Percentiles rank a stretch among this genome's conserved stretches.
These are phyloP conservation scores for Chaetomiaceae sp. DNA, from an alignment of 2,329 filamentous ascomycete genomes.

Conservation along the genomic window DNA sequence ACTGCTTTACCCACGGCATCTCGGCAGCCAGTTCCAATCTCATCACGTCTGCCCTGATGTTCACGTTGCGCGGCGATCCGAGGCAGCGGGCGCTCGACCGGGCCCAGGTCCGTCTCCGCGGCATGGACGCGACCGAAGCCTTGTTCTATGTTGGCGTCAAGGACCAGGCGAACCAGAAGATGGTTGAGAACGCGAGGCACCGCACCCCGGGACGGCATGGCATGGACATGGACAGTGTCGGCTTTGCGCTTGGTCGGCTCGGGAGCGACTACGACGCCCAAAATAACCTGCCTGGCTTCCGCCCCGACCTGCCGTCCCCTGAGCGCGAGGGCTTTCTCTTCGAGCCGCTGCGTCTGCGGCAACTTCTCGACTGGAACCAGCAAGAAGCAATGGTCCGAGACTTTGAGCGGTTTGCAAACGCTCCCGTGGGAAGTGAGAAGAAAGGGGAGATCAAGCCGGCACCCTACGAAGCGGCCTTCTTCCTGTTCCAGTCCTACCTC, in stretches of 20 bases:
- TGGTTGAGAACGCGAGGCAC: neutral
- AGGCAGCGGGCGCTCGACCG: slow-evolving; percentile 17
- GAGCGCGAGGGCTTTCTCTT: slow-evolving; percentile 11
- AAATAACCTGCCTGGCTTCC: slow-evolving; percentile 18
- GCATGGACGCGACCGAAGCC: slow-evolving; percentile 10
- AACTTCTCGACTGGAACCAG: slow-evolving; percentile 12
- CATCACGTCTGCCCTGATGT: slow-evolving; percentile 13
- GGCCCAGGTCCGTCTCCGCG: slow-evolving; percentile 15
- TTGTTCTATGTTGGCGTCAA: slow-evolving; percentile 12
- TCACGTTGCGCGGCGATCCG: slow-evolving; percentile 15
- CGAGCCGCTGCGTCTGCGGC: slow-evolving; percentile 7
- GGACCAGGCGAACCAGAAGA: slow-evolving; percentile 13
- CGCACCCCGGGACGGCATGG: slow-evolving; percentile 6
- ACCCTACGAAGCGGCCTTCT: slow-evolving; percentile 14
- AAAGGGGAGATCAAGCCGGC: neutral
- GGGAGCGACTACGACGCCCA: slow-evolving; percentile 19
- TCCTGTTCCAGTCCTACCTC: slow-evolving; percentile 17
- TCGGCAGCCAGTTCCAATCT: slow-evolving; percentile 9
- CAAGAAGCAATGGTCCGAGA: slow-evolving; percentile 12
- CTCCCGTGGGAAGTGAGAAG: neutral
- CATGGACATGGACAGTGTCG: slow-evolving; percentile 11
- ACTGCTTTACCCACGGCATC: slow-evolving; percentile 1
- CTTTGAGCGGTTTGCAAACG: slow-evolving; percentile 5
- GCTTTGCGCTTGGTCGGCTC: slow-evolving; percentile 11
- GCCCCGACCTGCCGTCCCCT: slow-evolving; percentile 14